Evolutionary conservation across 148 eudicot genomes (phyloP), one percentile per base, ranked within the genome.

Genomic region (Nepenthes mirabilis): DNA sequence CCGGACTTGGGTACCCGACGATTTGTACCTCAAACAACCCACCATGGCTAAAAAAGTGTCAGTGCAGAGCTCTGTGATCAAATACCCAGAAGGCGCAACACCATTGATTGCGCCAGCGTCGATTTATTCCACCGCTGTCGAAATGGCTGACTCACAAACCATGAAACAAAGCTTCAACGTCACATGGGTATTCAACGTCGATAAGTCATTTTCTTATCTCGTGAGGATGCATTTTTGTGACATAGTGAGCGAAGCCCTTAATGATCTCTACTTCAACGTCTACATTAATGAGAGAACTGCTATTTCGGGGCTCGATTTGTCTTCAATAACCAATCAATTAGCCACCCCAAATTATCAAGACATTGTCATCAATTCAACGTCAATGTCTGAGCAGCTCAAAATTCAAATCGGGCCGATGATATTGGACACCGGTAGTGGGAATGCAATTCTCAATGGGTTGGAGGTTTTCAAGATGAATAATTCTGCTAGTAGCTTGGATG

Each of bases 401-500:
- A 57, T 89, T 56, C 90, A 86, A 52, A 54, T 89, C n/a, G 82
- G 94, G 1, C 94, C 94, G 0, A 65, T 76, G 54, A 76, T 70
- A 2, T 45, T 72, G 7, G 74, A 72, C 43, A 62, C 74, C 0
- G 90, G 94, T 0, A 32, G 74, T 11, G 77, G 62, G 47, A 89
- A 89, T 5, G 97, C 94, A 1, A 70, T 89, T 9, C 65, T 89
- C 0, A 89, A 86, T 43, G 97, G 94, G 43, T 55, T 89, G 1
- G 97, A 89, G 67, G 79, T 89, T 36, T 56, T 89, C 33, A 86
- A 77, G 61, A 76, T 89, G 77, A 89, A 86, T 68, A 89, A 89
- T 58, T 66, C 86, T 10, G 87, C 79, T 1, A 78, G 72, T 11
- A 89, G 97, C 58, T 57, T 89, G 52, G 90, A 86, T 55, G 97